Percentiles rank a stretch among this genome's conserved stretches.
Conservation (phyloP, 306 rosid genomes). For the Adenanthera pavonina region DNA sequence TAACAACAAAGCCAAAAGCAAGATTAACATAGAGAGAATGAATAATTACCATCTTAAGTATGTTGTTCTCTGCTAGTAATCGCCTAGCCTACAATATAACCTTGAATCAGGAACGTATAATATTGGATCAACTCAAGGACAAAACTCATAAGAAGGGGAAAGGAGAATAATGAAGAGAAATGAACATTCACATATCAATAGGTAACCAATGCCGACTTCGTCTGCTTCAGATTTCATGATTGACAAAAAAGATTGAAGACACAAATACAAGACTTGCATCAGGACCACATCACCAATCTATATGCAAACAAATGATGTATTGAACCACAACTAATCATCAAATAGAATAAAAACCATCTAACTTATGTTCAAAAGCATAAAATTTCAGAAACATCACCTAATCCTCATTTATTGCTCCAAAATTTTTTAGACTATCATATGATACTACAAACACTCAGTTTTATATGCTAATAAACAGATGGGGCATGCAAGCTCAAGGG, state of each 20-base stretch:
- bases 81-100: conserved; percentile 63
- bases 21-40: not conserved
- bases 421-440: not conserved
- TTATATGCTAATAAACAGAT: conserved; percentile 4
- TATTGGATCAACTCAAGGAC: conserved; percentile 15
- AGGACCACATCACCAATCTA: conserved; percentile 4
- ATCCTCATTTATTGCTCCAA: conserved; percentile 9
- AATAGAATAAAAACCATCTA: too few species aligned
- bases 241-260: conserved; percentile 23
- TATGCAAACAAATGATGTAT: not conserved
- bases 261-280: conserved; percentile 12
- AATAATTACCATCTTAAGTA: conserved; percentile 80
- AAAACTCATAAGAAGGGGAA: conserved; percentile 9
- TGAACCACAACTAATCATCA: not conserved
- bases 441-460: not conserved
- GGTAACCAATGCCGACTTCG: conserved; percentile 1
- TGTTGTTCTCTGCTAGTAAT: conserved; percentile 63
- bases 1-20: conserved; percentile 5
- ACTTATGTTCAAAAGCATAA: not conserved
- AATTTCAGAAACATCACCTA: conserved; percentile 13
- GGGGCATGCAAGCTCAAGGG: conserved; percentile 1
- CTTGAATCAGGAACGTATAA: conserved; percentile 39
- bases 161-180: conserved; percentile 24
- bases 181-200: conserved; percentile 20
- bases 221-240: conserved; percentile 17